Evolutionary conservation across 331 rosid genomes (phyloP), one percentile per base, ranked within the genome.

Genomic region (Saraca asoca): DNA sequence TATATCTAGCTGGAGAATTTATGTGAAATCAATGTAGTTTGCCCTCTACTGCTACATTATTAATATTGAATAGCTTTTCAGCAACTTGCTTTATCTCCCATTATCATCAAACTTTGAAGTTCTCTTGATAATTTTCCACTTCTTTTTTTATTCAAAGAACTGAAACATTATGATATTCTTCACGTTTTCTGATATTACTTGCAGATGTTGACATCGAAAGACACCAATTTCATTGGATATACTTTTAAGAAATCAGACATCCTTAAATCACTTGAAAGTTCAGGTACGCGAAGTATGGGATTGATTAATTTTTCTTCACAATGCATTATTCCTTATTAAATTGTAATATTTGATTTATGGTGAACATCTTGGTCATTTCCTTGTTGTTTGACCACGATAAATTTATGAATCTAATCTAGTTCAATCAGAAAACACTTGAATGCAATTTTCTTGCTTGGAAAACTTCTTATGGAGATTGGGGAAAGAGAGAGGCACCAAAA

Each of bases 181-280:
- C 46, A 17, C 37, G 37, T 70, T 62, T 54, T 62, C 51, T 70
- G 50, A 43, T 68, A 41, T 55, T 57, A n/a, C 53, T 73, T 77
- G 60, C 96, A 94, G 99, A 94, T 94, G 99, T 77, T 94, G 81
- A 86, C 97, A 15, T 94, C 99, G 50, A 94, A 90, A 81, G 99
- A 94, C 72, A 88, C 83, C 71, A 94, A 94, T 71, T 94, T 94
- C 85, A 94, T 94, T 52, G 99, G 97, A 71, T 94, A 84, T 79
- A 94, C 97, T 54, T 94, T 59, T 55, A 90, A 88, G 81, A 90
- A 94, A 59, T 94, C 99, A 9, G 95, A 90, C 71, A 81, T 88
- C 64, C 84, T 79, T 68, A 86, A 81, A 80, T 84, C 98, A 42
- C 88, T 88, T 64, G 99, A 87, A 79, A 77, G 72, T 78, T 80